Evolutionary conservation across 2,329 filamentous ascomycete species (phyloP).

Genomic region (Talaromyces sp.): DNA sequence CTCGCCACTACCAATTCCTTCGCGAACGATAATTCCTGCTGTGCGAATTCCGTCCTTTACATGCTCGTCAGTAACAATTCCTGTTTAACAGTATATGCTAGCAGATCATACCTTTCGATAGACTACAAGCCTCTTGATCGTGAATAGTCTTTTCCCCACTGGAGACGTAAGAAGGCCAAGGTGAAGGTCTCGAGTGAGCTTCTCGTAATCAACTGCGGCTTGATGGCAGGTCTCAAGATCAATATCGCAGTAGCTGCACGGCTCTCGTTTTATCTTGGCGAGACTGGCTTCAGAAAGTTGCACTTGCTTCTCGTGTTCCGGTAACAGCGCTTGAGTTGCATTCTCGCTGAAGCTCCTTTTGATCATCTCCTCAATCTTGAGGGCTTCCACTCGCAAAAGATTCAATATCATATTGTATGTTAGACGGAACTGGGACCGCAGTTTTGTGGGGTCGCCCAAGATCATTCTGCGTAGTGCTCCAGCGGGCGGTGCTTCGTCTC

Average conservation of each 20-base stretch:
- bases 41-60: constrained; percentile 70
- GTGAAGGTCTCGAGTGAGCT: constrained; percentile 76
- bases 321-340: constrained; percentile 86
- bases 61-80: neutral
- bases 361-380: constrained; percentile 99
- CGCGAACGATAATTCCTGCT: constrained; percentile 70
- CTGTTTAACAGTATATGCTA: constrained; percentile 13
- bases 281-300: constrained; percentile 87
- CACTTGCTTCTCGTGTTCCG: constrained; percentile 92
- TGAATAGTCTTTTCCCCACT: constrained; percentile 73
- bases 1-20: constrained; percentile 62
- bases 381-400: constrained; percentile 83
- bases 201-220: constrained; percentile 71
- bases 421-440: constrained; percentile 90
- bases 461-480: constrained; percentile 87
- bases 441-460: constrained; percentile 86
- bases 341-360: constrained; percentile 99
- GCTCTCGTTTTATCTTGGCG: constrained; percentile 79
- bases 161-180: constrained; percentile 71
- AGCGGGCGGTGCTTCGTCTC: constrained; percentile 82
- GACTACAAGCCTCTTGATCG: constrained; percentile 68
- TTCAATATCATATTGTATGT: constrained; percentile 99
- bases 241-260: constrained; percentile 73
- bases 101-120: constrained; percentile 56
- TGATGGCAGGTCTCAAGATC: constrained; percentile 77